Evolutionary conservation across 768 basidiomycete genomes (phyloP), one percentile per base, ranked within the genome.

Genomic region (Sarcodon sp.): DNA sequence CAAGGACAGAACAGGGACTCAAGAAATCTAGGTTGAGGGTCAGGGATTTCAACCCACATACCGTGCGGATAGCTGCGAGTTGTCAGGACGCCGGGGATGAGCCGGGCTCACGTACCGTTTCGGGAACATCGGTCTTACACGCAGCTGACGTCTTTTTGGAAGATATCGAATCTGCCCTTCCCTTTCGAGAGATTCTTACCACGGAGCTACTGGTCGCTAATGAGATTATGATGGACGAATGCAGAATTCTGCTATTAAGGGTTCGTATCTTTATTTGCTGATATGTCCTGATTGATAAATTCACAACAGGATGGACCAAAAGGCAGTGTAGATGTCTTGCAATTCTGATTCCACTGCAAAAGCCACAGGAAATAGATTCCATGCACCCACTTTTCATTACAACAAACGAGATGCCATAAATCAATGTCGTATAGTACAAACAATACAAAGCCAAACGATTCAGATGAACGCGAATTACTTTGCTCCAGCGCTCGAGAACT

Each of bases 401-500:
- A 41, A 41, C 39, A 41, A 41, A 41, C 39, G 39, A 41, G 8
- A 27, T 41, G 39, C 27, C 6, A 41, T 16, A 41, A 13, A 27
- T 9, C 13, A 41, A 13, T 27, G 2, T 15, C 39, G 13, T 41
- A 41, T 41, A 27, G 11, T 41, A 41, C 39, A 41, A 27, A 15
- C 6, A 41, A 15, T 41, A 41, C 39, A 41, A 9, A 13, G n/a
- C 39, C 16, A 41, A 13, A 41, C 13, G 39, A 41, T 6, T 13
- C 15, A 41, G 39, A 41, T 13, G 39, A 41, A 27, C 15, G 27
- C 13, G 13, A 41, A 47, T 52, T 60, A 60, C 58, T 60, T 60
- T 48, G 59, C 55, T 11, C 59, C 58, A 21, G 59, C 59, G 50
- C 56, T 59, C 54, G 60, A 60, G 47, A 59, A 59, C 60, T 56